phyloP scores from a whole-genome alignment of 176 grass and related monocot genomes.

The Dendrocalamus sinicus region DNA sequence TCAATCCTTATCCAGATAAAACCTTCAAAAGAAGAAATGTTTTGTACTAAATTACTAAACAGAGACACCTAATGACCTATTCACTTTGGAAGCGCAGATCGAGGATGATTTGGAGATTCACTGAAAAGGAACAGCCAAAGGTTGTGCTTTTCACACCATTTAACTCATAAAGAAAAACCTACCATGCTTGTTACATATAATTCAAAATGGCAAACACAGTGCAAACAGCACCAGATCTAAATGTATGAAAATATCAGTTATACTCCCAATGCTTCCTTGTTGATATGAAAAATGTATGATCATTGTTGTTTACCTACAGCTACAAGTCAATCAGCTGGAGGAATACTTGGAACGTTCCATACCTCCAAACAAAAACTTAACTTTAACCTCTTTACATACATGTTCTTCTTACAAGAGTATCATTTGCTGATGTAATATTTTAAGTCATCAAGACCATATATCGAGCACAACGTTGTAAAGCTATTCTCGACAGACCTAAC shows the following conservation, averaged over 20 bases:
- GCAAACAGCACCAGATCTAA: background rate
- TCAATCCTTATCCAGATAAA: background rate
- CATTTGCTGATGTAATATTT: background rate
- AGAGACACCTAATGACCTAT: background rate
- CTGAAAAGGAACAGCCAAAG: background rate
- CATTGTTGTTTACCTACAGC: background rate
- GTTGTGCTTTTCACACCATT: background rate
- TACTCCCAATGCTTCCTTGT: background rate
- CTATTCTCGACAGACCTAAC: background rate
- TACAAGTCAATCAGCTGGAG: background rate
- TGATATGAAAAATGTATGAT: background rate
- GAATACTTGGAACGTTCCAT: background rate
- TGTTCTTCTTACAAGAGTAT: background rate
- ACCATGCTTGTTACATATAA: slow-evolving; percentile 10
- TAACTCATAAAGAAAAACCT: background rate
- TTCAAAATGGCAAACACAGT: background rate
- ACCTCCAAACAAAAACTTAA: background rate
- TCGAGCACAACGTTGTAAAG: background rate
- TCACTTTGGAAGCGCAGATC: background rate
- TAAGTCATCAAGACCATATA: background rate
- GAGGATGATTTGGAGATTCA: slow-evolving; percentile 20
- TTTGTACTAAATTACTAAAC: background rate
- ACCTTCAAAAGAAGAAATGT: background rate
- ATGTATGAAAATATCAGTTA: background rate
- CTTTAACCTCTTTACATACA: background rate